Evolutionary conservation across 257 asterid species (phyloP).

Genomic region (Thymus quinquecostatus): DNA sequence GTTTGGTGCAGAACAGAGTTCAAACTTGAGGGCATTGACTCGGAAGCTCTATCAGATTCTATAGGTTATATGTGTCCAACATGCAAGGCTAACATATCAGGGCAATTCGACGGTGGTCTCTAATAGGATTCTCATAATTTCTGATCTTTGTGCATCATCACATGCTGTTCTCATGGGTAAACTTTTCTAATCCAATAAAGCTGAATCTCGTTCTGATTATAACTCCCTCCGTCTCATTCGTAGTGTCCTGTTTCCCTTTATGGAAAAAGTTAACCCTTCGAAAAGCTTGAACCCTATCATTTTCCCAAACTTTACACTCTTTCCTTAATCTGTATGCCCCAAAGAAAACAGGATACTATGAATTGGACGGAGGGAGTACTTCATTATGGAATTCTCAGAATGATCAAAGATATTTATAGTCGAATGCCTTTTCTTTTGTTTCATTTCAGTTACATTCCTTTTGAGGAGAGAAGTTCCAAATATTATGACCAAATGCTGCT

Average conservation of each 20-base stretch:
- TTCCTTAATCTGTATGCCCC: too few relatives aligned
- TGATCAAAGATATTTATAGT: neutral
- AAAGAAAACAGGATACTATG: too few relatives aligned
- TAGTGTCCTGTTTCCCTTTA: too few relatives aligned
- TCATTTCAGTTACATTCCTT: slow-evolving; percentile 32
- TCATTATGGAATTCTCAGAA: neutral
- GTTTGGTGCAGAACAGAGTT: slow-evolving; percentile 98
- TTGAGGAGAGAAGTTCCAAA: slow-evolving; percentile 22
- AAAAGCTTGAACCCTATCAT: too few relatives aligned
- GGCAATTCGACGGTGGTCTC: slow-evolving; percentile 70
- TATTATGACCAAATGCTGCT: neutral
- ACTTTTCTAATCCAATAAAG: slow-evolving; percentile 21
- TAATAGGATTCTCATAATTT: slow-evolving; percentile 56
- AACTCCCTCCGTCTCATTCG: too few relatives aligned
- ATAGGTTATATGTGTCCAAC: slow-evolving; percentile 97
- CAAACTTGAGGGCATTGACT: slow-evolving; percentile 72
- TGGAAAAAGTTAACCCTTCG: too few relatives aligned
- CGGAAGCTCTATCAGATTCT: slow-evolving; percentile 84
- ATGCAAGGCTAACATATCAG: slow-evolving; percentile 91
- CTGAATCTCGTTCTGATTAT: slow-evolving; percentile 4
- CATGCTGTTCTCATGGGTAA: slow-evolving; percentile 31
- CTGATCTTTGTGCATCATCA: slow-evolving; percentile 37
- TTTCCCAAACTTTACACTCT: too few relatives aligned
- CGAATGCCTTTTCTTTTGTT: slow-evolving; percentile 18
- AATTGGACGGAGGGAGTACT: too few relatives aligned